Base-by-base conservation (phyloP, 768 basidiomycete genomes). In the Auriscalpium microsporum region DNA sequence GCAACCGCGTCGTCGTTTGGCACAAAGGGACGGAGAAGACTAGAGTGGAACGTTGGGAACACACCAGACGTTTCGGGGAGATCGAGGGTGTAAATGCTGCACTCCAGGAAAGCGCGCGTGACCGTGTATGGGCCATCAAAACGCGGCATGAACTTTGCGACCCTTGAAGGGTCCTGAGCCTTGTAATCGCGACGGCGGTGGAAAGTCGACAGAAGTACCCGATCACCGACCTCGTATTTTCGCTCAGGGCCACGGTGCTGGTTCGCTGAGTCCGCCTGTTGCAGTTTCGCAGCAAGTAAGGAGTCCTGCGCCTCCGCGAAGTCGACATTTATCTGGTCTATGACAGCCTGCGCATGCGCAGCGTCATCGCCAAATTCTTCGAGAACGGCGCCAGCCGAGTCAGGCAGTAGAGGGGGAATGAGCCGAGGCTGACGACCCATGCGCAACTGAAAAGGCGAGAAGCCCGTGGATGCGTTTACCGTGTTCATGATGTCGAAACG, bases 71-170 rank as follows among this genome's bases (percentile, higher is more conserved):
- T 33, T 4, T 2, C 14, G 4, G 49, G 49, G 11, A 50, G 49
- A 34, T 50, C 28, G 23, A 50, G 49, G 13, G 57, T 59, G 55
- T 68, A 69, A 4, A 56, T 38, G 4, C 63, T 60, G 10, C 49
- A 45, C 7, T 57, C 58, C 1, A 61, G 57, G 45, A 40, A 48
- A 2, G 61, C 33, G 57, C 67, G 8, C 57, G 35, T 8, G 56
- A 66, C 56, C 0, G n/a, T 53, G 54, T 62, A 67, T 3, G 61
- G 64, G 4, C 67, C 63, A 50, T 76, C 70, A n/a, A 48, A 71
- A 0, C 63, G 53, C 0, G 73, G 71, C 65, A 78, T 71, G 52
- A 77, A 76, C 50, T 79, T 78, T 0, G 72, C 73, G 0, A 71
- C 72, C 0, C 66, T 59, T 4, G 67, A 63, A 2, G 67, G 60